phyloP scores from a whole-genome alignment of 108 stramenopile genomes.

The Skeletonema marinoi region DNA sequence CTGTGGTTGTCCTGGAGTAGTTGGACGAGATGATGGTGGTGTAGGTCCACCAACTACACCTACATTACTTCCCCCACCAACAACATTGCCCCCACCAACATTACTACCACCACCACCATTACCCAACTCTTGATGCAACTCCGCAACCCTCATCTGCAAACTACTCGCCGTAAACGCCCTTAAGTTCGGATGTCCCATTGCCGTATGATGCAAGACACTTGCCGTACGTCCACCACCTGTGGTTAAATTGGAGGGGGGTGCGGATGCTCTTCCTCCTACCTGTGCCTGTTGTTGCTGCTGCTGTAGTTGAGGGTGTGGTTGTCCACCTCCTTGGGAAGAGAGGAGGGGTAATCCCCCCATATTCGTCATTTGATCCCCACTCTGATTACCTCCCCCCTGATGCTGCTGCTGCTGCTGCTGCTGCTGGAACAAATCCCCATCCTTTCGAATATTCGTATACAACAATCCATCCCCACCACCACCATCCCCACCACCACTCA shows the following conservation, averaged over 20 bases:
- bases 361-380: neutral
- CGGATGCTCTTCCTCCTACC: slow-evolving; percentile 11
- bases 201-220: neutral
- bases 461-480: neutral
- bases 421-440: no score
- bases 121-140: slow-evolving; percentile 46
- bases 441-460: no score
- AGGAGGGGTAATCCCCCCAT: neutral
- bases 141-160: slow-evolving; percentile 45
- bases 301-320: neutral
- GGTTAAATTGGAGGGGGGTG: slow-evolving; percentile 5
- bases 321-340: neutral
- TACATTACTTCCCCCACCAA: neutral
- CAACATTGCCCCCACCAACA: neutral
- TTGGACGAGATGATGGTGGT: neutral
- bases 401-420: no score
- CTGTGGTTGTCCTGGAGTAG: neutral
- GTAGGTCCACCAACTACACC: neutral
- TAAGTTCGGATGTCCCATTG: slow-evolving; percentile 18
- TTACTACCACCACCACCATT: slow-evolving; percentile 3
- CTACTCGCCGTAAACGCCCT: slow-evolving; percentile 32
- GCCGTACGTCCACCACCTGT: neutral
- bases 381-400: no score
- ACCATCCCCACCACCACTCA: neutral
- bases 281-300: neutral